These are phyloP conservation scores for Hippophae gyantsensis DNA, from an alignment of 306 rosid genomes.

Conservation along the genomic window DNA sequence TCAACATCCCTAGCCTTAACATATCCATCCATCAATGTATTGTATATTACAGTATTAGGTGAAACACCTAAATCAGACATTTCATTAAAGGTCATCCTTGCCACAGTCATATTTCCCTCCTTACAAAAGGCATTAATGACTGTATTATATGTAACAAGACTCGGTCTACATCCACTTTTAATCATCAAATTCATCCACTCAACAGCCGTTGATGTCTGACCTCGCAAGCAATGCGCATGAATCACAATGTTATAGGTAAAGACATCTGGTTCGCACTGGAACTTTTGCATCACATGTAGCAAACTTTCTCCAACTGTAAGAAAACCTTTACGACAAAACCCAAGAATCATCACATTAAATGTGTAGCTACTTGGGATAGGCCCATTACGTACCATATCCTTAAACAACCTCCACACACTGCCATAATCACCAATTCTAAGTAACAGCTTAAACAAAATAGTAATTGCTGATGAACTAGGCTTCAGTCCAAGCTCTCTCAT, in stretches of 20 bases:
- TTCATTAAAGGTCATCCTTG: constrained; percentile 42
- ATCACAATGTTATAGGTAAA: constrained; percentile 45
- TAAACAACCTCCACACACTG: constrained; percentile 61
- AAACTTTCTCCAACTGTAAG: constrained; percentile 43
- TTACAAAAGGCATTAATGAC: constrained; percentile 55
- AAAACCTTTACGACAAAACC: constrained; percentile 54
- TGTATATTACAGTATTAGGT: constrained; percentile 32
- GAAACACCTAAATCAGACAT: constrained; percentile 32
- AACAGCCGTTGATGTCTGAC: constrained; percentile 38
- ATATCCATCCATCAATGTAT: constrained; percentile 60
- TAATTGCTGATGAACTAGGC: constrained; percentile 38
- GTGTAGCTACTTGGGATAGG: constrained; percentile 37
- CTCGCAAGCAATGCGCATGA: constrained; percentile 37
- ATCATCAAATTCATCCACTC: constrained; percentile 48
- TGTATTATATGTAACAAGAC: constrained; percentile 32
- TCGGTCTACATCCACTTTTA: constrained; percentile 41
- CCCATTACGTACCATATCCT: constrained; percentile 39
- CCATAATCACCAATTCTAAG: constrained; percentile 61
- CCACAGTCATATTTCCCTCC: constrained; percentile 57
- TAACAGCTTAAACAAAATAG: constrained; percentile 37
- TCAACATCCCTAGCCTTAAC: constrained; percentile 63
- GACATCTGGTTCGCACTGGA: constrained; percentile 42
- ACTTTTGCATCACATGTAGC: constrained; percentile 55
- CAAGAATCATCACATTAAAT: constrained; percentile 38
- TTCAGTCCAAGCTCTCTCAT: constrained; percentile 46